phyloP scores from a whole-genome alignment of 495 filamentous ascomycete species.

The Trichoderma orchidacearum region DNA sequence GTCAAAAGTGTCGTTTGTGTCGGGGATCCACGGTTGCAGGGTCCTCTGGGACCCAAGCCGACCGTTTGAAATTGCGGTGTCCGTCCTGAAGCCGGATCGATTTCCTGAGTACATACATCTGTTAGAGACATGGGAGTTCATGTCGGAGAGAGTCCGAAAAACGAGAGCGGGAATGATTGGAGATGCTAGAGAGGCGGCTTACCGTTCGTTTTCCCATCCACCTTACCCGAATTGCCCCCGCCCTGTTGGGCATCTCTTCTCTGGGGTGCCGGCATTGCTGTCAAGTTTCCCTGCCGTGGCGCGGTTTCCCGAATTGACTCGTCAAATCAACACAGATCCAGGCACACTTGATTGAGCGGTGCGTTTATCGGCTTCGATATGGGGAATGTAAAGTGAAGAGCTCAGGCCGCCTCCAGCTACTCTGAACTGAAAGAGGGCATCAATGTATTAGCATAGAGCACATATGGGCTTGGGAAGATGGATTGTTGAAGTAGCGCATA shows the following conservation, averaged over 20 bases:
- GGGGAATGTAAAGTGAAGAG: neutral
- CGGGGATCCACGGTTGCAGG: conserved; percentile 78
- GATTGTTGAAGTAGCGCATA: neutral
- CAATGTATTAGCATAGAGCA: neutral
- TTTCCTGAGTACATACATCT: conserved; percentile 18
- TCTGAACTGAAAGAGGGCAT: neutral
- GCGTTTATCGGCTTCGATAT: neutral
- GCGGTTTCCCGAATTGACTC: neutral
- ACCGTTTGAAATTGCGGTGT: conserved; percentile 73
- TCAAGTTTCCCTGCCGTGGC: neutral
- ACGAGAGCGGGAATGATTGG: neutral
- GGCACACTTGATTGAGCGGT: neutral
- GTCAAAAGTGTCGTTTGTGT: conserved; percentile 44
- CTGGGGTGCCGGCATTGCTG: neutral
- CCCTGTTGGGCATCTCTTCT: neutral
- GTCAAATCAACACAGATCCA: neutral
- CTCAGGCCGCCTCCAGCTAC: neutral
- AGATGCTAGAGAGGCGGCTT: no score
- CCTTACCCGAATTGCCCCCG: neutral
- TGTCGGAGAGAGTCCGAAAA: neutral
- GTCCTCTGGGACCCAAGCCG: conserved; percentile 55
- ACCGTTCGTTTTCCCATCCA: neutral
- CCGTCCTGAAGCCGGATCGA: conserved; percentile 60
- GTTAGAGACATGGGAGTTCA: no score
- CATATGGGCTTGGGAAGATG: neutral